Evolutionary conservation across 1,284 basidiomycete species (phyloP), one percentile per base, ranked within the genome.

Genomic region (Termitomyces sp.): DNA sequence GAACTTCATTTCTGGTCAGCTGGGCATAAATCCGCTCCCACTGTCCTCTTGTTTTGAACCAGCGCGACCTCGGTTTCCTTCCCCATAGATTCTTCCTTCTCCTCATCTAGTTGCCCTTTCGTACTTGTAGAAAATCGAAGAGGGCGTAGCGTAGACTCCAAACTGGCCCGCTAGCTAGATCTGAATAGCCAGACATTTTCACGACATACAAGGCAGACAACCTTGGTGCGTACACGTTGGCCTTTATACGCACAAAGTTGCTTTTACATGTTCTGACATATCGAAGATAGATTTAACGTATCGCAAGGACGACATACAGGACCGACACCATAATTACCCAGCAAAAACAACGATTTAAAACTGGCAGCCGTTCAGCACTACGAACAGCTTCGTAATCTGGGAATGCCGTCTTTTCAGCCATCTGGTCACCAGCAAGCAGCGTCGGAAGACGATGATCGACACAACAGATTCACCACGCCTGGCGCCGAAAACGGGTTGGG

Each of bases 391-490:
- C 57, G 51, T 30, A 58, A 57, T 46, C 49, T 61, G 24, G 58
- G 59, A 31, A 56, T 61, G 56, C 54, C 57, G 6, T 54, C 59
- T 33, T 58, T 64, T 50, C 58, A 60, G 42, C 54, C 61, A 42
- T 56, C 55, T 42, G 54, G 53, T 31, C 49, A 57, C 30, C 55
- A 61, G 30, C 52, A 58, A 39, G 24, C 34, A 33, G n/a, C 53
- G 42, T 55, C 54, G 39, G 67, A 69, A 38, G 68, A 70, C 49
- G 71, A 72, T 49, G 71, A 71, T 66, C 78, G 79, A 60, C 75
- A 70, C 64, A 82, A 80, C 68, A 76, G 82, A 55, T 83, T 85
- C 66, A 72, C 79, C 48, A 67, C 67, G 24, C 58, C 56, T n/a
- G 58, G 58, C 39, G 46, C 61, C 40, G 67, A 70, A 44, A 65